A percentile compares a stretch with the other conserved stretches of the same genome.
phyloP scores from a whole-genome alignment of 495 filamentous ascomycete genomes.

The Lophium mytilinum region DNA sequence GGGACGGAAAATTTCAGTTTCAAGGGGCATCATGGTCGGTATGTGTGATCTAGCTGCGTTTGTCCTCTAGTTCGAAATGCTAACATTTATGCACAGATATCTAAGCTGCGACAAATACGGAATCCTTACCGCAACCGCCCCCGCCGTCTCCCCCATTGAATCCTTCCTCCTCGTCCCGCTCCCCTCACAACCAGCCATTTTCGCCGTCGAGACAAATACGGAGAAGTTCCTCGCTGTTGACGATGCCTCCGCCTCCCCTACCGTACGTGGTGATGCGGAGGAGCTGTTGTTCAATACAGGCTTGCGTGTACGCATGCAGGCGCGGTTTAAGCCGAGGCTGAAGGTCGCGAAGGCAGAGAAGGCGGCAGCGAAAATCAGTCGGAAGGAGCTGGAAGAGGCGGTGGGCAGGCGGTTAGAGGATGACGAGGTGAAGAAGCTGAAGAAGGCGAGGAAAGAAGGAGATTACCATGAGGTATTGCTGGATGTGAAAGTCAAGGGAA shows the following conservation, averaged over 20 bases:
- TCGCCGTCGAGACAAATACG: conserved; percentile 29
- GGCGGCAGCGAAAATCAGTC: conserved; percentile 72
- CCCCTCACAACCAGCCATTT: conserved; percentile 24
- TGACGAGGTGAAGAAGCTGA: conserved; percentile 74
- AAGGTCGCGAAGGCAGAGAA: conserved; percentile 72
- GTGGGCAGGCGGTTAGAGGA: conserved; percentile 72
- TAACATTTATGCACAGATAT: conserved; percentile 40
- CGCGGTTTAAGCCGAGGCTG: conserved; percentile 77
- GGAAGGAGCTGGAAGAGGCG: conserved; percentile 76
- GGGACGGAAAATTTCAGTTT: conserved; percentile 76
- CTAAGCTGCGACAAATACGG: conserved; percentile 79
- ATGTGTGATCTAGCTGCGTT: neutral
- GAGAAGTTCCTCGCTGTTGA: conserved; percentile 34
- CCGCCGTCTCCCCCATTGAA: conserved; percentile 77
- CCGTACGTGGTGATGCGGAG: conserved; percentile 65
- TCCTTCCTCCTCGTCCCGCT: conserved; percentile 48
- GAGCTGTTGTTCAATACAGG: conserved; percentile 65
- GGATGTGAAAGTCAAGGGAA: conserved; percentile 85
- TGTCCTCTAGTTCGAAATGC: neutral
- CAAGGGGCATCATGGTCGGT: conserved; percentile 78
- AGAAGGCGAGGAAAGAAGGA: conserved; percentile 75
- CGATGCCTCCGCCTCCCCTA: conserved; percentile 18
- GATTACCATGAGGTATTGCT: conserved; percentile 85
- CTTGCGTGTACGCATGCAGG: conserved; percentile 85
- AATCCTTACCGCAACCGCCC: conserved; percentile 61